Percentiles rank a stretch among this genome's conserved stretches.
phyloP scores from a whole-genome alignment of 371 early-diverging fungal species.

The Mortierella sp. region DNA sequence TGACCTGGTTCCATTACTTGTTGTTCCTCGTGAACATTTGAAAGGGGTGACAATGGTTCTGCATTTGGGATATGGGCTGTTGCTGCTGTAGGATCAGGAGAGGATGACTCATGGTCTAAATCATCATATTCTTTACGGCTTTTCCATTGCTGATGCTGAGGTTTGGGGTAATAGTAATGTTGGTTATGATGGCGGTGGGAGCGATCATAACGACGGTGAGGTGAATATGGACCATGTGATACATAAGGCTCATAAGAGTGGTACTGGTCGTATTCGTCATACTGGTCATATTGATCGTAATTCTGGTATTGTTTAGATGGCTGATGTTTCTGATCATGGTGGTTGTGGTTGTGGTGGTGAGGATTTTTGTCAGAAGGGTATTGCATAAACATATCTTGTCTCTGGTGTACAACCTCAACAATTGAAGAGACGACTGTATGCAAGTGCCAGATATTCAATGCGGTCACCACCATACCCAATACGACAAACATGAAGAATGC shows the following conservation, averaged over 20 bases:
- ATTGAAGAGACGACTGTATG: constrained; percentile 26
- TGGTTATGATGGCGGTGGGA: background rate
- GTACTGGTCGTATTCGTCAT: background rate
- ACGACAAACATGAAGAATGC: constrained; percentile 22
- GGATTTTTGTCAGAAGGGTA: background rate
- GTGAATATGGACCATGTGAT: background rate
- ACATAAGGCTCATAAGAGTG: background rate
- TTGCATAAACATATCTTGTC: constrained; percentile 8
- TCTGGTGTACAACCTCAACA: constrained; percentile 29
- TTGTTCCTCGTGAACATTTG: no score
- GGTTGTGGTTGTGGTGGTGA: background rate
- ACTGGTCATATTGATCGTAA: background rate
- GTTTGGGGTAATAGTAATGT: background rate
- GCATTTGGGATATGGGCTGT: no score
- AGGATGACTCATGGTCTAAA: background rate
- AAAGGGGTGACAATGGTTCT: no score
- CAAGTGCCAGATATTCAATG: constrained; percentile 41
- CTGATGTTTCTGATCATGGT: background rate
- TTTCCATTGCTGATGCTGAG: background rate
- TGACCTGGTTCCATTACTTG: no score
- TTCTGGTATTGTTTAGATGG: background rate
- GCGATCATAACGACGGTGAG: background rate
- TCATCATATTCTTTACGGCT: background rate
- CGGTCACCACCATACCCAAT: constrained; percentile 32
- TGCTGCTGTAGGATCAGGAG: background rate